phyloP scores from a whole-genome alignment of 176 grass and related monocot genomes.

The Oryza rufipogon region DNA sequence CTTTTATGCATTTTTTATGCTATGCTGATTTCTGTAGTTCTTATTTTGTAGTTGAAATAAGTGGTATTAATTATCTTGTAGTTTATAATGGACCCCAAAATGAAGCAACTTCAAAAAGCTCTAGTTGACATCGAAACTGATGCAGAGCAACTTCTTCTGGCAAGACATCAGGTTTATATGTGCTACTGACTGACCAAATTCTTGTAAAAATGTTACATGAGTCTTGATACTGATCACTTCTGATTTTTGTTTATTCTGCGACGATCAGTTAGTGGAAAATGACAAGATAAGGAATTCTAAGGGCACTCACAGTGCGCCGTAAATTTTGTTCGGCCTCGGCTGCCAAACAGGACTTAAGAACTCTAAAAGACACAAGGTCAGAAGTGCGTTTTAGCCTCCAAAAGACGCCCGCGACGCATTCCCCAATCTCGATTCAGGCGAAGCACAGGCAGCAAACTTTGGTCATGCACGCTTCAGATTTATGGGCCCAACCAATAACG shows the following conservation, averaged over 20 bases:
- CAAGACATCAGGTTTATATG: constrained; percentile 73
- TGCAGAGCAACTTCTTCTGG: constrained; percentile 80
- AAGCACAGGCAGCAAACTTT: too few relatives aligned
- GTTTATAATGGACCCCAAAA: constrained; percentile 63
- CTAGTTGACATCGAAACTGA: constrained; percentile 76
- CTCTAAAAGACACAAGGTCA: too few relatives aligned
- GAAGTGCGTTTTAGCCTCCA: too few relatives aligned
- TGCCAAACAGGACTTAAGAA: too few relatives aligned
- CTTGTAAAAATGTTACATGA: neutral
- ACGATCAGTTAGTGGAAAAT: constrained; percentile 74
- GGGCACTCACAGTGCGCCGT: too few relatives aligned
- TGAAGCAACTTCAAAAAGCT: constrained; percentile 68
- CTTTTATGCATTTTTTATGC: neutral
- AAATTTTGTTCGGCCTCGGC: too few relatives aligned
- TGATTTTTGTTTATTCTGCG: neutral
- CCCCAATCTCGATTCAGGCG: too few relatives aligned
- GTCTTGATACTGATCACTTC: neutral
- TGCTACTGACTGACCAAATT: constrained; percentile 4
- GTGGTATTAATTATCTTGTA: constrained; percentile 36
- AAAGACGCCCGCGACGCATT: too few relatives aligned
- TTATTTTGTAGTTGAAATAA: neutral
- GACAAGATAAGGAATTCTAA: constrained; percentile 70
- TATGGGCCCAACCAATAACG: too few relatives aligned
- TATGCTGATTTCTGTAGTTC: neutral
- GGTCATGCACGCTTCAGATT: too few relatives aligned